Evolutionary conservation across 306 rosid genomes (phyloP).

Genomic region (Acacia melanoxylon): DNA sequence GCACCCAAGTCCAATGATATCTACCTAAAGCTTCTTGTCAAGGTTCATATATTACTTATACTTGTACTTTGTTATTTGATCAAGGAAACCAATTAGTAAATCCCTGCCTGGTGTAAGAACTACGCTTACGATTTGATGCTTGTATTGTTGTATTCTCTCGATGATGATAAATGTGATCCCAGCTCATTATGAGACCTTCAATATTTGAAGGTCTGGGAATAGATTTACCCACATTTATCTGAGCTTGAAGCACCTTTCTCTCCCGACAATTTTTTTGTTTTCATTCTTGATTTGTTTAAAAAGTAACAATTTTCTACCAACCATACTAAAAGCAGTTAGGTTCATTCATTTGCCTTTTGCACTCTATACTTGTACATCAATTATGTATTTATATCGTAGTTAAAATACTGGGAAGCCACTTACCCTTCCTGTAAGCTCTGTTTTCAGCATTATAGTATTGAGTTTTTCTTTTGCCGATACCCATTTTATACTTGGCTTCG

Average conservation of each 20-base stretch:
- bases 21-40: constrained; percentile 56
- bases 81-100: background rate
- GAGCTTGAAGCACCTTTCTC: constrained; percentile 19
- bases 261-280: too few relatives aligned
- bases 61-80: background rate
- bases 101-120: background rate
- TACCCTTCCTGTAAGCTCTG: background rate
- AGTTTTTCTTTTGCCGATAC: background rate
- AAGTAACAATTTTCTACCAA: background rate
- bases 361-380: background rate
- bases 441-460: background rate
- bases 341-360: background rate
- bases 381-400: background rate
- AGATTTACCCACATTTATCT: constrained; percentile 44
- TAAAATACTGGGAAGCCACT: background rate
- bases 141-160: background rate
- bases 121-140: background rate
- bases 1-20: constrained; percentile 87
- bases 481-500: background rate
- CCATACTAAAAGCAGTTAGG: background rate
- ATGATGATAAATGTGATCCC: constrained; percentile 56
- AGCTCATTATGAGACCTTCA: constrained; percentile 52
- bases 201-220: constrained; percentile 38
- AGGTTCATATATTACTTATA: constrained; percentile 25
- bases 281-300: background rate